phyloP scores from a whole-genome alignment of 306 rosid species.

The Elaeagnus macrophylla region DNA sequence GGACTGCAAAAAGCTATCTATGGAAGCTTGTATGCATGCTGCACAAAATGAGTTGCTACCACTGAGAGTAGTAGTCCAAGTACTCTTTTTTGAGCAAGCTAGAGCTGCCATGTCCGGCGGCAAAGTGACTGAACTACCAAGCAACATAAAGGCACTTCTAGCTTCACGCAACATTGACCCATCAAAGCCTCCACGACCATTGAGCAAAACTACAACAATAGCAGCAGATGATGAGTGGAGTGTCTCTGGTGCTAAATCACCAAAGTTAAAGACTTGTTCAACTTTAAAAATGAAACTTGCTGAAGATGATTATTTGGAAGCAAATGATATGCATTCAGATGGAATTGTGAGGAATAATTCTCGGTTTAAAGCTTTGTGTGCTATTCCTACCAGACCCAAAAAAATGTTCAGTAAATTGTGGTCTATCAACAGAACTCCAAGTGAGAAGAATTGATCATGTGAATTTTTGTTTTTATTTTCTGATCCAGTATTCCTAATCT shows the following conservation, averaged over 20 bases:
- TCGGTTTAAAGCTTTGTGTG: conserved; percentile 53
- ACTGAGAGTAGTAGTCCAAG: conserved; percentile 92
- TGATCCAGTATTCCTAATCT: conserved; percentile 28
- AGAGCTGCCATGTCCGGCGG: conserved; percentile 66
- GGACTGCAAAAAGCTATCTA: conserved; percentile 87
- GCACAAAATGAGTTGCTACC: conserved; percentile 96
- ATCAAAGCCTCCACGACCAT: conserved; percentile 49
- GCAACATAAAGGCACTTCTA: conserved; percentile 77
- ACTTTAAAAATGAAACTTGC: conserved; percentile 90
- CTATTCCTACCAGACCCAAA: conserved; percentile 74
- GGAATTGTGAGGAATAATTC: conserved; percentile 47
- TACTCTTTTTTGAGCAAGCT: conserved; percentile 95
- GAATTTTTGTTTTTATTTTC: conserved; percentile 27
- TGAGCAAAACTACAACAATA: conserved; percentile 52
- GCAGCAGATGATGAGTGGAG: conserved; percentile 87
- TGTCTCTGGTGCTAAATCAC: conserved; percentile 74
- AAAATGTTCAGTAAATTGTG: conserved; percentile 86
- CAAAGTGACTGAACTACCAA: conserved; percentile 64
- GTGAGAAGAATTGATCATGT: conserved; percentile 57
- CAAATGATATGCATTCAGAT: conserved; percentile 34
- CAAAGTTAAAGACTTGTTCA: conserved; percentile 56
- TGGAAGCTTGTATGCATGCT: conserved; percentile 99
- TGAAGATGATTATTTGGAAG: conserved; percentile 69
- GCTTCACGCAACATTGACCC: conserved; percentile 73
- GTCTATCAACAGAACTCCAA: conserved; percentile 57